phyloP scores from a whole-genome alignment of 75 land plant genomes.

The Pinus taeda region DNA sequence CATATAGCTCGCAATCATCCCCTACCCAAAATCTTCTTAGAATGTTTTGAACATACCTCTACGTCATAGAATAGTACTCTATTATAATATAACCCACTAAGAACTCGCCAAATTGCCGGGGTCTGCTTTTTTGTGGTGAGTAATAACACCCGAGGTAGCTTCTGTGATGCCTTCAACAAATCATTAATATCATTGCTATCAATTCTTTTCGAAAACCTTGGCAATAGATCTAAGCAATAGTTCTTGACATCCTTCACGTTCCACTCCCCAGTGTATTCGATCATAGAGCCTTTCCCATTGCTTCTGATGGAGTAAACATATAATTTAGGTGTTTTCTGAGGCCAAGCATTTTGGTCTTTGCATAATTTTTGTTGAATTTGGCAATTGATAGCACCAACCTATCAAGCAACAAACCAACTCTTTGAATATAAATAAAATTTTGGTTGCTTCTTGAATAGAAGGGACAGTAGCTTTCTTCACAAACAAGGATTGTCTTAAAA shows the following conservation, averaged over 20 bases:
- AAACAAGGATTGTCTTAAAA: neutral
- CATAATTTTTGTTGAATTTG: constrained; percentile 56
- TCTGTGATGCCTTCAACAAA: constrained; percentile 11
- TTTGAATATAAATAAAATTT: neutral
- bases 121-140: constrained; percentile 75
- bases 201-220: constrained; percentile 65
- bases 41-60: constrained; percentile 33
- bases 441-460: neutral
- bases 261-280: constrained; percentile 68
- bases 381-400: constrained; percentile 87
- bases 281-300: constrained; percentile 43
- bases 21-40: neutral
- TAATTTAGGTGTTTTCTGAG: constrained; percentile 37
- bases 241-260: constrained; percentile 46
- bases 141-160: constrained; percentile 55
- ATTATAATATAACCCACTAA: constrained; percentile 75
- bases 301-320: constrained; percentile 62
- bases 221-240: constrained; percentile 65
- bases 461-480: too few species aligned
- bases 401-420: constrained; percentile 6
- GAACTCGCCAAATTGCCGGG: constrained; percentile 81
- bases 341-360: constrained; percentile 45
- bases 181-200: constrained; percentile 35
- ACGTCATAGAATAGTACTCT: constrained; percentile 73
- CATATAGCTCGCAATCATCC: too few species aligned